phyloP scores from a whole-genome alignment of 768 basidiomycete species.

The Lactarius quietus region DNA sequence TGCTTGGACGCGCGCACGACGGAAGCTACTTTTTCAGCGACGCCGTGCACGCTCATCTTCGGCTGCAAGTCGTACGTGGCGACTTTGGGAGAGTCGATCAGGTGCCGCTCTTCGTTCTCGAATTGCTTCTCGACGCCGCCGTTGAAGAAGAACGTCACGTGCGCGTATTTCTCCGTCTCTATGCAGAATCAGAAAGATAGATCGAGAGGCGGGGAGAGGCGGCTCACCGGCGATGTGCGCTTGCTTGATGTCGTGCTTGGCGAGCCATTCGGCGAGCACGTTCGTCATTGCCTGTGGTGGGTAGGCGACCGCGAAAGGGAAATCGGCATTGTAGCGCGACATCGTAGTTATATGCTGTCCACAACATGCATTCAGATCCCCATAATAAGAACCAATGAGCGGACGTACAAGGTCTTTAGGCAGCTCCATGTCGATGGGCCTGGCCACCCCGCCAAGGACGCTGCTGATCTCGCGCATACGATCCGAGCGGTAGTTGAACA shows the following conservation, averaged over 20 bases:
- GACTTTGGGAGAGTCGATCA: slow-evolving; percentile 92
- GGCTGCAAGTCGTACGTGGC: slow-evolving; percentile 93
- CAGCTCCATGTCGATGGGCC: slow-evolving; percentile 77
- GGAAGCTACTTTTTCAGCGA: slow-evolving; percentile 91
- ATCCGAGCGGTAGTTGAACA: slow-evolving; percentile 97
- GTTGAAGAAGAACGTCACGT: slow-evolving; percentile 98
- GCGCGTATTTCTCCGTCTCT: slow-evolving; percentile 98
- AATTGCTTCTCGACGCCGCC: slow-evolving; percentile 95
- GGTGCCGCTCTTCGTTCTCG: slow-evolving; percentile 70
- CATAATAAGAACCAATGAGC: neutral
- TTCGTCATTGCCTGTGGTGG: slow-evolving; percentile 94
- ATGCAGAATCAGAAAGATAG: no score
- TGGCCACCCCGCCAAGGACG: slow-evolving; percentile 77
- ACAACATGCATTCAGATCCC: neutral
- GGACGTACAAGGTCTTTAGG: slow-evolving; percentile 72
- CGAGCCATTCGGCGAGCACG: slow-evolving; percentile 90
- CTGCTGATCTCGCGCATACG: slow-evolving; percentile 89
- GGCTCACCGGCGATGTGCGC: slow-evolving; percentile 82
- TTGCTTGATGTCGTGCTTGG: slow-evolving; percentile 75
- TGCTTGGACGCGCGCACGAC: slow-evolving; percentile 63
- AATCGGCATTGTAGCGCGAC: slow-evolving; percentile 90
- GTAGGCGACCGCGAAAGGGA: slow-evolving; percentile 87
- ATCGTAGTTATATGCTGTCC: slow-evolving; percentile 82
- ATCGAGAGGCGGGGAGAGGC: no score
- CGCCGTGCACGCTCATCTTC: slow-evolving; percentile 82